Evolutionary conservation across 2,329 filamentous ascomycete species (phyloP), one percentile per base, ranked within the genome.

Genomic region (Pseudomassariella vexata): DNA sequence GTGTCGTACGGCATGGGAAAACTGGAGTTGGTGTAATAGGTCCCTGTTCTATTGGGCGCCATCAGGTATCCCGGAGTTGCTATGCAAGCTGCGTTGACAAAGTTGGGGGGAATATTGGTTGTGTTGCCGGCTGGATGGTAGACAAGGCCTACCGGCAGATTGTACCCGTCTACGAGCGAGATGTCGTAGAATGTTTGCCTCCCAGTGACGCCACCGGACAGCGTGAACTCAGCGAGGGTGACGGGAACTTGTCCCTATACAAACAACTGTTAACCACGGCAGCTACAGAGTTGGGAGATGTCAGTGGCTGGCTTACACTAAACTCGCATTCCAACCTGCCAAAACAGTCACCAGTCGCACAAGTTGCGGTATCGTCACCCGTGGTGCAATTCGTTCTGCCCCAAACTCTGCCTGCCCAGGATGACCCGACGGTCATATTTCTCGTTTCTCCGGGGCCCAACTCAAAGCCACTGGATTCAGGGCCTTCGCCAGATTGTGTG

Each of bases 321-420:
- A 74, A 76, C 46, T 73, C 64, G 60, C 83, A 94, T 49, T 82
- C 65, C 37, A 90, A 48, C 37, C 74, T 70, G 5, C 79, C 78
- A 37, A 78, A 76, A 54, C 86, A 92, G 55, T 92, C 85, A 6
- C 85, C 85, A 3, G 85, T 87, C 30, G 65, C 56, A 57, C 86
- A 92, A 15, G 82, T 78, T 31, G 68, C 76, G 2, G 79, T 82
- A 28, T 77, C 70, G 11, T 65, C 65, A 45, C 80, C 76, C 55
- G 88, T 86, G 23, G 74, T 84, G 60, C 86, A 94, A 52, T 92
- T 92, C 12, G 85, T 90, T 33, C 86, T 70, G 9, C 79, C 86
- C 86, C 85, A 92, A 18, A 92, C 66, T 33, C 86, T 75, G 8
- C 86, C 86, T 52, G 85, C 79, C 86, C 85, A 94, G 44, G 86